Evolutionary conservation across 495 filamentous ascomycete species (phyloP).

Genomic region (Neurospora sp.): DNA sequence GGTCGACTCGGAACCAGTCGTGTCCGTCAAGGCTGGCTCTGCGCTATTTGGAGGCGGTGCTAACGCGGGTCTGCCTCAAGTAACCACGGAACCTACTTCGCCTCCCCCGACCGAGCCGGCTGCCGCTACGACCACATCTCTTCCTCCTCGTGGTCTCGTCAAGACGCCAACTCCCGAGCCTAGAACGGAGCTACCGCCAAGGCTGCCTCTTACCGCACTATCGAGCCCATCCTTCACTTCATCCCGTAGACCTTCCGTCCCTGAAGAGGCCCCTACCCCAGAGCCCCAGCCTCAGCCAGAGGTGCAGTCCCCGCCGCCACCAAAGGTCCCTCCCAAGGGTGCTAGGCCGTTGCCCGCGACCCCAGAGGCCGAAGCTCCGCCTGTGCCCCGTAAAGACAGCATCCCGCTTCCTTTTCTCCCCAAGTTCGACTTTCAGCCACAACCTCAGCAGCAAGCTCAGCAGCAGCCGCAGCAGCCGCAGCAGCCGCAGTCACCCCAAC

Average conservation of each 20-base stretch:
- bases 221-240: background rate
- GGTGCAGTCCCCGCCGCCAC: background rate
- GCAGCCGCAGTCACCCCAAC: background rate
- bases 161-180: conserved; percentile 3
- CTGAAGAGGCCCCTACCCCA: background rate
- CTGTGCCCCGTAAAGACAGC: conserved; percentile 6
- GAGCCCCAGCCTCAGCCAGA: background rate
- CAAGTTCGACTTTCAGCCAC: conserved; percentile 3
- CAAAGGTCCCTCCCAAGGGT: conserved; percentile 13
- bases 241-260: background rate
- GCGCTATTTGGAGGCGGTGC: conserved; percentile 5
- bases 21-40: conserved; percentile 24
- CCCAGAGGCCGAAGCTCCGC: conserved; percentile 3
- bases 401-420: conserved; percentile 3
- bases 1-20: conserved; percentile 29
- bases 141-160: background rate
- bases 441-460: background rate
- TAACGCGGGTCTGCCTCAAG: conserved; percentile 8
- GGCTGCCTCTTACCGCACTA: background rate
- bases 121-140: background rate
- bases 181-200: conserved; percentile 6
- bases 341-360: conserved; percentile 19
- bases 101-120: background rate
- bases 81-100: conserved; percentile 1
- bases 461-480: background rate